phyloP scores from a whole-genome alignment of 805 yeast species.

The Zygotorulaspora sp. region DNA sequence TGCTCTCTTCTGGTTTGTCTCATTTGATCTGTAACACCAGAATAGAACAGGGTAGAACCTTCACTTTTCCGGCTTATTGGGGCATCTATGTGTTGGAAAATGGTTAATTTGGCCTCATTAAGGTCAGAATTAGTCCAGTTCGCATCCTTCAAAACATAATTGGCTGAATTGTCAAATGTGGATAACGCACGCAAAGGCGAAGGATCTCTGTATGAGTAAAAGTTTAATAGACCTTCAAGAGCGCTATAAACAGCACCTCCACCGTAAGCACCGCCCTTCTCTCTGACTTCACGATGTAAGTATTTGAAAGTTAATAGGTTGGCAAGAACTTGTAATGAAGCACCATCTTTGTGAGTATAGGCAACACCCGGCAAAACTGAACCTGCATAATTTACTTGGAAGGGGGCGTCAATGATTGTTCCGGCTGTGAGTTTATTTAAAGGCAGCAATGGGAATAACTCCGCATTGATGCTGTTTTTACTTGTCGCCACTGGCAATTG shows the following conservation, averaged over 20 bases:
- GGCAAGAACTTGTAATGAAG: slow-evolving; percentile 76
- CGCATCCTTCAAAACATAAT: slow-evolving; percentile 41
- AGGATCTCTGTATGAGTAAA: slow-evolving; percentile 93
- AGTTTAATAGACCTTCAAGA: slow-evolving; percentile 71
- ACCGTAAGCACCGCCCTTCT: slow-evolving; percentile 97
- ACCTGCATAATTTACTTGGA: slow-evolving; percentile 83
- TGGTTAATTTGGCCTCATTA: slow-evolving; percentile 83
- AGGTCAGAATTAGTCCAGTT: slow-evolving; percentile 61
- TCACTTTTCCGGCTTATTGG: slow-evolving; percentile 79
- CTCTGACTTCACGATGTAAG: slow-evolving; percentile 85
- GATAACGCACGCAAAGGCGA: slow-evolving; percentile 66
- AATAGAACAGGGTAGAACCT: slow-evolving; percentile 61
- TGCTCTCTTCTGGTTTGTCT: slow-evolving; percentile 74
- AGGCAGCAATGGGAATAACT: slow-evolving; percentile 4
- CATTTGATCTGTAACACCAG: slow-evolving; percentile 72
- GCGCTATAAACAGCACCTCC: slow-evolving; percentile 88
- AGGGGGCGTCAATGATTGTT: slow-evolving; percentile 66
- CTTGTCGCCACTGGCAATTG: slow-evolving; percentile 24
- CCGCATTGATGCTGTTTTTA: slow-evolving; percentile 7
- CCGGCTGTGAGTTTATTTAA: slow-evolving; percentile 19
- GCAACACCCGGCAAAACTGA: slow-evolving; percentile 60
- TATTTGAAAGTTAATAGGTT: slow-evolving; percentile 77
- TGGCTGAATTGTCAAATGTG: slow-evolving; percentile 52
- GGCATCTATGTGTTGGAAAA: slow-evolving; percentile 89
- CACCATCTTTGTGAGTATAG: slow-evolving; percentile 70